Evolutionary conservation across 164 flowering plant species (phyloP).

Genomic region (Piper longum): DNA sequence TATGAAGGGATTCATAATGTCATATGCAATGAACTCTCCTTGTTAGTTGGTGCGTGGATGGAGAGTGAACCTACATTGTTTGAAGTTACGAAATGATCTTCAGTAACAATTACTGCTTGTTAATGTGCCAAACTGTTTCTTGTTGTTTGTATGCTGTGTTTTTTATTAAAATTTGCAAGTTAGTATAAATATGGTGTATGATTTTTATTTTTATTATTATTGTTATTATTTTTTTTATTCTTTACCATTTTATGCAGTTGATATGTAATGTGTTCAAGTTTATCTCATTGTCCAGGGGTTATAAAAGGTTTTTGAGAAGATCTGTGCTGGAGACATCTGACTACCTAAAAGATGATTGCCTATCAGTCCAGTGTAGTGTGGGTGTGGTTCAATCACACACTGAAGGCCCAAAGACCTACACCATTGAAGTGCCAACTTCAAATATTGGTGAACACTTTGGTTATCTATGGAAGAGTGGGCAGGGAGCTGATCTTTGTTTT

Average conservation of each 20-base stretch:
- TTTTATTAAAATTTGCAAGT: too few species aligned
- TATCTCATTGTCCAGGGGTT: slow-evolving; percentile 54
- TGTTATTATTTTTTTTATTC: background rate
- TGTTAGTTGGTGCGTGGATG: too few species aligned
- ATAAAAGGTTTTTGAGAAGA: slow-evolving; percentile 74
- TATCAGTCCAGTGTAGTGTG: slow-evolving; percentile 59
- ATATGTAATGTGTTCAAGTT: background rate
- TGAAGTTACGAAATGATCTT: too few species aligned
- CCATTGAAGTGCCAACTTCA: slow-evolving; percentile 54
- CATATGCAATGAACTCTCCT: too few species aligned
- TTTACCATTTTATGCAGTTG: background rate
- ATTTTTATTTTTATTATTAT: too few species aligned
- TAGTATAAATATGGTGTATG: too few species aligned
- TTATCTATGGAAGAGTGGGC: slow-evolving; percentile 59
- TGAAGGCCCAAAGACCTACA: slow-evolving; percentile 66
- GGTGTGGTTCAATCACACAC: slow-evolving; percentile 79
- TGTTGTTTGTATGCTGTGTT: too few species aligned
- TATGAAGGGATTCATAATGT: too few species aligned
- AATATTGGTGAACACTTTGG: slow-evolving; percentile 70
- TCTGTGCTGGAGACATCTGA: slow-evolving; percentile 64
- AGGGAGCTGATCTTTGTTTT: slow-evolving; percentile 59
- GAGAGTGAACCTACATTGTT: too few species aligned
- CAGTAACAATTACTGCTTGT: too few species aligned
- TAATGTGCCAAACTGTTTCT: too few species aligned
- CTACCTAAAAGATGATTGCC: slow-evolving; percentile 79